Percentiles rank a stretch among this genome's conserved stretches.
Evolutionary conservation across 805 yeast genomes (phyloP).

Genomic region (Debaryomyces hansenii): DNA sequence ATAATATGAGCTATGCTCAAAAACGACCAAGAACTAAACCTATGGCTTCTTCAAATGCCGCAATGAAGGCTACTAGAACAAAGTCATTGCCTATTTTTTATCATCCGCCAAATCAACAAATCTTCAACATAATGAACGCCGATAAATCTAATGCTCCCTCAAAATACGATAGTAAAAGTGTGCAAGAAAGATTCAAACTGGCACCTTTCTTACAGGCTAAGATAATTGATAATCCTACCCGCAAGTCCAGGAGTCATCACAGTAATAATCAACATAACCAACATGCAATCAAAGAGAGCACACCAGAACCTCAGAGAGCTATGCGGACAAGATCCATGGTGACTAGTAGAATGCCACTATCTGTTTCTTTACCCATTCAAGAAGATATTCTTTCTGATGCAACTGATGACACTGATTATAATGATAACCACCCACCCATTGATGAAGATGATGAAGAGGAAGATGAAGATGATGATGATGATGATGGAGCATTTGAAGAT

Average conservation of each 20-base stretch:
- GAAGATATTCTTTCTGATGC: slow-evolving; percentile 37
- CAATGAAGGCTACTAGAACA: slow-evolving; percentile 44
- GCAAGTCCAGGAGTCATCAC: slow-evolving; percentile 16
- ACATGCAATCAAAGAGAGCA: slow-evolving; percentile 3
- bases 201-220: slow-evolving; percentile 44
- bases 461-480: slow-evolving; percentile 28
- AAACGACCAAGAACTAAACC: slow-evolving; percentile 1
- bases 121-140: slow-evolving; percentile 41
- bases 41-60: slow-evolving; percentile 11
- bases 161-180: slow-evolving; percentile 38
- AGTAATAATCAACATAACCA: background rate
- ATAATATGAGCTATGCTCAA: slow-evolving; percentile 8
- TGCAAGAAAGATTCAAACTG: slow-evolving; percentile 46
- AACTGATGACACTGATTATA: slow-evolving; percentile 34
- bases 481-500: slow-evolving; percentile 18
- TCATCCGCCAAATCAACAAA: slow-evolving; percentile 38
- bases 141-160: slow-evolving; percentile 40
- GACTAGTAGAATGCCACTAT: slow-evolving; percentile 21
- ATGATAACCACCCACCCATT: slow-evolving; percentile 11
- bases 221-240: slow-evolving; percentile 38
- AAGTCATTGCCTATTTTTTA: slow-evolving; percentile 43
- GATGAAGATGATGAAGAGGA: slow-evolving; percentile 24
- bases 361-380: slow-evolving; percentile 42
- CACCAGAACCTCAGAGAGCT: slow-evolving; percentile 35
- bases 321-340: slow-evolving; percentile 45